phyloP scores from a whole-genome alignment of 805 yeast species.

The Priceomyces medius region DNA sequence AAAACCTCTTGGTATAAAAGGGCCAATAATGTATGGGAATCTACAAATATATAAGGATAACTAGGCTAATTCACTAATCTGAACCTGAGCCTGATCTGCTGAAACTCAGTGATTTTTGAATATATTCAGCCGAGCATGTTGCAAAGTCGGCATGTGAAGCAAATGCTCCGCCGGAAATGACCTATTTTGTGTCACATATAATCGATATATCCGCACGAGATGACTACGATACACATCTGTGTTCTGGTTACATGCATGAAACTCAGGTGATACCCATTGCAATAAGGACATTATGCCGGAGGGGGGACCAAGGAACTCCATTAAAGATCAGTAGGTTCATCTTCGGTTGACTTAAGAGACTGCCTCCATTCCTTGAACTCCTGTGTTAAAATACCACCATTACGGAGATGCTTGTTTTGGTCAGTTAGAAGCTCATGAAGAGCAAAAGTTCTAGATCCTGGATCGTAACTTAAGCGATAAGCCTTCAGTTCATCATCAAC shows the following conservation, averaged over 20 bases:
- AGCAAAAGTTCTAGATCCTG: slow-evolving; percentile 51
- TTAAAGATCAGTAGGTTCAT: background rate
- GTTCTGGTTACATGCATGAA: too few relatives aligned
- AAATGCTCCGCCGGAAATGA: background rate
- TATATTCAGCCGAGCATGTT: too few relatives aligned
- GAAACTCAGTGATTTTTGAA: too few relatives aligned
- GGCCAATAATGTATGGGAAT: too few relatives aligned
- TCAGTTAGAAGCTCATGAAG: slow-evolving; percentile 46
- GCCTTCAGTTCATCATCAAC: slow-evolving; percentile 49
- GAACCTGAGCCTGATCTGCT: too few relatives aligned
- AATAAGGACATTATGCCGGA: background rate
- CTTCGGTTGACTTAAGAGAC: background rate
- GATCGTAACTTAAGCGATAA: slow-evolving; percentile 57
- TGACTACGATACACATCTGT: too few relatives aligned
- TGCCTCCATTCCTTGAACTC: slow-evolving; percentile 39
- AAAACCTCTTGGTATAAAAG: background rate
- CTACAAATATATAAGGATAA: too few relatives aligned
- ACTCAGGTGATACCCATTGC: too few relatives aligned
- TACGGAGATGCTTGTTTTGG: slow-evolving; percentile 38
- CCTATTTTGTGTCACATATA: background rate
- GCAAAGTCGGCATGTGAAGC: slow-evolving; percentile 1
- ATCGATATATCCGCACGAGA: slow-evolving; percentile 1
- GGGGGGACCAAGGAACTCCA: background rate
- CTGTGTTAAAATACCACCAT: slow-evolving; percentile 47
- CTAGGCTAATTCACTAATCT: too few relatives aligned